A percentile compares a stretch with the other conserved stretches of the same genome.
These are phyloP conservation scores for Pythium utonaiense DNA, from an alignment of 352 stramenopile genomes.

Conservation along the genomic window DNA sequence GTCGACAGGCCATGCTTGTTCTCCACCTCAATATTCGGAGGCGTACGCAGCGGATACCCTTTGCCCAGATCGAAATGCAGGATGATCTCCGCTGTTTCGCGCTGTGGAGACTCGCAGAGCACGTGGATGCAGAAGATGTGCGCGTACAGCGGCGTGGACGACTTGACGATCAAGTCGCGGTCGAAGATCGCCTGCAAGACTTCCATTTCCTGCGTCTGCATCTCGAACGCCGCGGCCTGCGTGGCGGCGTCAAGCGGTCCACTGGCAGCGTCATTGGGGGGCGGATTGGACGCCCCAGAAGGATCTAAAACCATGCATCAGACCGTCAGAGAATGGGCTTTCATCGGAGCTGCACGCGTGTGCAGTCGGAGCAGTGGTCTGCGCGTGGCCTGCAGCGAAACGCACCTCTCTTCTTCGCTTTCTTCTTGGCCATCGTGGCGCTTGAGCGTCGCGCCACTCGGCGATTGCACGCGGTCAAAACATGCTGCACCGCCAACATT, in stretches of 20 bases:
- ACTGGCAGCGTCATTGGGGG: background rate
- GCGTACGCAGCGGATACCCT: constrained; percentile 59
- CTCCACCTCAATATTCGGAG: constrained; percentile 70
- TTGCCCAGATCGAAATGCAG: constrained; percentile 74
- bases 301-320: constrained; percentile 13
- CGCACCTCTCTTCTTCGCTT: constrained; percentile 69
- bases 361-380: background rate
- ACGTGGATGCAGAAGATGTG: constrained; percentile 84
- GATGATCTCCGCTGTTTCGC: constrained; percentile 53
- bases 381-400: background rate
- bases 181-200: constrained; percentile 83
- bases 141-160: constrained; percentile 73
- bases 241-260: constrained; percentile 36
- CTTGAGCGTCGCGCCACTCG: background rate
- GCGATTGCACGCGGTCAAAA: constrained; percentile 9
- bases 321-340: background rate
- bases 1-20: constrained; percentile 66
- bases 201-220: constrained; percentile 80
- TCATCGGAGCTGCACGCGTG: background rate
- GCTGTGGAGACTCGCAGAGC: constrained; percentile 35
- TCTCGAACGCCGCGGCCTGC: constrained; percentile 46
- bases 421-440: constrained; percentile 66
- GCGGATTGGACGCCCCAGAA: background rate
- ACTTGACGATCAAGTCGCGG: constrained; percentile 60
- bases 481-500: constrained; percentile 5